These are phyloP conservation scores for Chiua sp. DNA, from an alignment of 1,284 basidiomycete species.

Conservation along the genomic window DNA sequence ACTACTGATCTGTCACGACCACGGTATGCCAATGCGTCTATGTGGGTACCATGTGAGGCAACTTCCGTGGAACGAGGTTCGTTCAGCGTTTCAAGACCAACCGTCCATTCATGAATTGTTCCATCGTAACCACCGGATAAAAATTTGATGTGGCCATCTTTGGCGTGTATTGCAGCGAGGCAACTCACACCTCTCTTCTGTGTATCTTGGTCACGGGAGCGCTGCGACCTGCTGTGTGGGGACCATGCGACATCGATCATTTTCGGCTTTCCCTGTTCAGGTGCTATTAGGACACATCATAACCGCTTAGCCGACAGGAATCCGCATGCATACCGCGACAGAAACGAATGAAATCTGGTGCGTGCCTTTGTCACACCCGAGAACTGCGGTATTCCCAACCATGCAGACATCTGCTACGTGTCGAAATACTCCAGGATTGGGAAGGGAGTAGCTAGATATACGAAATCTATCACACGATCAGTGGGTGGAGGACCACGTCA, in stretches of 20 bases:
- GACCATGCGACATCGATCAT: constrained; percentile 35
- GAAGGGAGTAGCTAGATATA: constrained; percentile 48
- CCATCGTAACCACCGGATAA: constrained; percentile 52
- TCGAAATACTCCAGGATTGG: constrained; percentile 40
- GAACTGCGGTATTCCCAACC: constrained; percentile 45
- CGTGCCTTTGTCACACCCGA: constrained; percentile 48
- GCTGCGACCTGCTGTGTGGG: constrained; percentile 35
- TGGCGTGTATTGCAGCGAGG: constrained; percentile 42
- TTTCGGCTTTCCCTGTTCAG: constrained; percentile 31
- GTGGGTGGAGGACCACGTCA: constrained; percentile 11
- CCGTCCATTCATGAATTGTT: constrained; percentile 44
- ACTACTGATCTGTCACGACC: constrained; percentile 38
- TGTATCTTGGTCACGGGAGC: constrained; percentile 25
- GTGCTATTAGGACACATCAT: constrained; percentile 19
- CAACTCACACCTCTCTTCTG: constrained; percentile 42
- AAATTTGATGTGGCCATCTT: constrained; percentile 41
- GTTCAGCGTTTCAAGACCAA: constrained; percentile 26
- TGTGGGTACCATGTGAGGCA: constrained; percentile 34
- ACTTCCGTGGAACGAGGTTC: constrained; percentile 32
- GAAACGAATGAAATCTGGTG: constrained; percentile 49
- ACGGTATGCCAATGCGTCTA: constrained; percentile 45
- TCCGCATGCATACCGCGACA: constrained; percentile 37
- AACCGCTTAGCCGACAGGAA: constrained; percentile 24
- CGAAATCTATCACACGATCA: constrained; percentile 37
- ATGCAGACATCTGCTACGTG: constrained; percentile 51